Evolutionary conservation across 768 basidiomycete genomes (phyloP).

Genomic region (Macrocybe gigantea): DNA sequence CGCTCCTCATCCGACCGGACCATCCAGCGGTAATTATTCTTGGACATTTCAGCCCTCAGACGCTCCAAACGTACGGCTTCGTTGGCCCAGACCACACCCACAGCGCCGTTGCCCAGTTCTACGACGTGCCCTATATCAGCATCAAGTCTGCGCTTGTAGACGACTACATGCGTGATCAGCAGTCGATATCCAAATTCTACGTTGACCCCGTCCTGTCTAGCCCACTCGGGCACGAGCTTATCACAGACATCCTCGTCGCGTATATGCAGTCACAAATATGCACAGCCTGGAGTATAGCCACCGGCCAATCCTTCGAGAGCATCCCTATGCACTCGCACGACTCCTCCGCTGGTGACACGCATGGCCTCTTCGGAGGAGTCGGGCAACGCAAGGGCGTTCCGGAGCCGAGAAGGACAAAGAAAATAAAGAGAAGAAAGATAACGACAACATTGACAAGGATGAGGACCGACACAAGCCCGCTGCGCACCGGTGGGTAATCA

Average conservation of each 20-base stretch:
- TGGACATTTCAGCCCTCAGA: constrained; percentile 92
- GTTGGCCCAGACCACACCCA: constrained; percentile 90
- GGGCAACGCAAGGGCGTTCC: constrained; percentile 79
- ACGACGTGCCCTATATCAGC: constrained; percentile 93
- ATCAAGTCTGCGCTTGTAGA: constrained; percentile 80
- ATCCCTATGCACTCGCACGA: constrained; percentile 36
- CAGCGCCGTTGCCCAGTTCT: constrained; percentile 88
- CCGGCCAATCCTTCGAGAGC: constrained; percentile 60
- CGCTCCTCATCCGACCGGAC: constrained; percentile 84
- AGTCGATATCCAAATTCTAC: constrained; percentile 64
- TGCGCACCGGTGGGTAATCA: constrained; percentile 10
- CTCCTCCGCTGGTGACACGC: constrained; percentile 33
- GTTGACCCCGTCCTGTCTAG: constrained; percentile 81
- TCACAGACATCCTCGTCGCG: constrained; percentile 86
- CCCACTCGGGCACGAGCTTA: constrained; percentile 71
- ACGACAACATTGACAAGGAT: constrained; percentile 24
- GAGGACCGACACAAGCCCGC: constrained; percentile 18
- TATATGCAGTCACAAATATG: constrained; percentile 92
- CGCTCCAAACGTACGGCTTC: constrained; percentile 74
- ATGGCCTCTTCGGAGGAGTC: constrained; percentile 79
- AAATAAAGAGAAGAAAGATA: constrained; percentile 21
- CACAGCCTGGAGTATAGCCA: constrained; percentile 71
- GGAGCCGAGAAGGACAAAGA: constrained; percentile 23
- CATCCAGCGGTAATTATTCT: constrained; percentile 89
- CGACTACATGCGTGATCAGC: constrained; percentile 71